phyloP scores from a whole-genome alignment of 768 basidiomycete genomes.

The Mycena sanguinolenta region DNA sequence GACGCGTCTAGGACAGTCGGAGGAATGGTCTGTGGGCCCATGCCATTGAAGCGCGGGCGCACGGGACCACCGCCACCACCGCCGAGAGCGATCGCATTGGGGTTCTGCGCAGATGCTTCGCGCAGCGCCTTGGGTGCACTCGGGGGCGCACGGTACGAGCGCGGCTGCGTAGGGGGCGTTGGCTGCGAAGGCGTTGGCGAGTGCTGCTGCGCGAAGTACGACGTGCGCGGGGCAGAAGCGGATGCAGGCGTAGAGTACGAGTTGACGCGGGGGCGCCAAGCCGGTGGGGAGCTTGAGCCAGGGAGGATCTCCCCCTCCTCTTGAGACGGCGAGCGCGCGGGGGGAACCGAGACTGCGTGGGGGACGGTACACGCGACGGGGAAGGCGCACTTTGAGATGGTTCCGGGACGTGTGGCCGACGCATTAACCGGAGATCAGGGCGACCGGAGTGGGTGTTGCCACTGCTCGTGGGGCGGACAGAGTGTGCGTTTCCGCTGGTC shows the following conservation, averaged over 20 bases:
- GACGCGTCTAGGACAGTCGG: neutral
- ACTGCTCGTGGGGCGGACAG: too few relatives aligned
- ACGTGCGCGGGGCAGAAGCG: neutral
- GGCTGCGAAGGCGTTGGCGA: too few relatives aligned
- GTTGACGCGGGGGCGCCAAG: neutral
- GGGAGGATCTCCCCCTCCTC: slow-evolving; percentile 33
- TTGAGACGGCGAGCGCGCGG: slow-evolving; percentile 20
- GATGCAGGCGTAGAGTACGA: neutral
- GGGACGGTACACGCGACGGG: neutral
- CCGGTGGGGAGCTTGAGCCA: neutral
- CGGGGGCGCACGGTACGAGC: slow-evolving; percentile 34
- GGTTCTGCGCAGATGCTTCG: slow-evolving; percentile 26
- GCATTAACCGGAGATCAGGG: too few relatives aligned
- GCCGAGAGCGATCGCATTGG: neutral
- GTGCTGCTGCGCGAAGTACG: too few relatives aligned
- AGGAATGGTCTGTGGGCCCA: slow-evolving; percentile 21
- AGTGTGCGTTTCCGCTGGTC: too few relatives aligned
- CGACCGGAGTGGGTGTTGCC: too few relatives aligned
- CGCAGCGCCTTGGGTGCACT: slow-evolving; percentile 37
- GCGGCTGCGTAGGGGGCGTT: slow-evolving; percentile 38
- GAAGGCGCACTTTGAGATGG: neutral
- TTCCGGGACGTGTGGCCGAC: neutral
- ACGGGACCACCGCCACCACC: neutral
- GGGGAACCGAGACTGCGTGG: neutral
- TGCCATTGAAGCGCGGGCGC: slow-evolving; percentile 14